Percentiles rank a stretch among this genome's conserved stretches.
phyloP scores from a whole-genome alignment of 805 yeast genomes.

The Candida lessepsii region DNA sequence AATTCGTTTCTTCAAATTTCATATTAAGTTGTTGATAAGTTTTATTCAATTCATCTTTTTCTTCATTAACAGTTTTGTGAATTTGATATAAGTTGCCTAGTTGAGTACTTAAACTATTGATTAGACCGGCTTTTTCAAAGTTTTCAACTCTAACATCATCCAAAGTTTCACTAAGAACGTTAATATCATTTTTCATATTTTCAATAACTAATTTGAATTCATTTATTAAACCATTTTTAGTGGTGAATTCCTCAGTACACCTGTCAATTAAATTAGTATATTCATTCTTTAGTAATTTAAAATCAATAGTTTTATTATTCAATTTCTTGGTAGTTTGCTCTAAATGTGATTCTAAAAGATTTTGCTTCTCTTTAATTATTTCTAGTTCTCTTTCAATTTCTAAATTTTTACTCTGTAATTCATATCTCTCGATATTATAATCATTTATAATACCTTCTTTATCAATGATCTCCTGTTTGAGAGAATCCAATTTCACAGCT shows the following conservation, averaged over 20 bases:
- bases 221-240: background rate
- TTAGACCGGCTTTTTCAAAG: background rate
- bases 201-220: background rate
- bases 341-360: background rate
- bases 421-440: background rate
- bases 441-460: slow-evolving; percentile 1
- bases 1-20: background rate
- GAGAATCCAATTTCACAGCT: background rate
- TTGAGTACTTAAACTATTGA: background rate
- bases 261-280: background rate
- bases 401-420: slow-evolving; percentile 3
- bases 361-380: background rate
- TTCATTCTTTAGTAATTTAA: slow-evolving; percentile 1
- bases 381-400: slow-evolving; percentile 1
- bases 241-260: background rate
- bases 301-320: background rate
- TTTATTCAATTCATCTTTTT: background rate
- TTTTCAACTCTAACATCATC: slow-evolving; percentile 1
- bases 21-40: background rate
- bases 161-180: background rate
- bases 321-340: background rate
- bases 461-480: background rate
- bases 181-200: background rate
- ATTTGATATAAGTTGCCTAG: background rate
- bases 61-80: background rate